Evolutionary conservation across 164 flowering plant species (phyloP), one percentile per base, ranked within the genome.

Genomic region (Brasenia schreberi): DNA sequence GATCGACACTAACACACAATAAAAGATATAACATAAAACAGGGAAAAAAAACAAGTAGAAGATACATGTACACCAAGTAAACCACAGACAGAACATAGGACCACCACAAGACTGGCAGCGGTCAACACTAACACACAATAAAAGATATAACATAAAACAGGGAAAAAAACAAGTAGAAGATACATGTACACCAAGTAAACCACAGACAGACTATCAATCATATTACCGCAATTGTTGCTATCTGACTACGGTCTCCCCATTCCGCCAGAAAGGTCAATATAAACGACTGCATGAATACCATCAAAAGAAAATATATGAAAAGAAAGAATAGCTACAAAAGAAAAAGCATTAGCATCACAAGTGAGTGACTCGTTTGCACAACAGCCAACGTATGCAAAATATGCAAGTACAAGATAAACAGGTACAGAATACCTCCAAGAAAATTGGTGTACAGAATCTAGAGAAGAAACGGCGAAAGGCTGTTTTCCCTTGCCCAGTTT

Each of bases 221-320:
- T 19, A 97, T 92, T 82, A 95, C 99, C 62, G 99, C 99, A 76
- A 95, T 95, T 70, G 99, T 95, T 65, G 99, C 99, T 61, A 95
- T 95, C 82, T 95, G 99, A 77, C 99, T 95, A 65, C 99, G 97
- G 70, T 95, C 99, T 7, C 99, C 99, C 99, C 99, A 95, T 78
- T 95, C 99, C 0, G 99, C 99, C 18, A 95, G 75, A 72, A 95
- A 95, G 18, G 99, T 95, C 68, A 95, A 75, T 64, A 95, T 78
- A 70, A 95, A 95, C 3, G 99, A 83, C 97, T 93, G 97, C 88
- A 85, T 4, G 53, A 7, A 45, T 45, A 5, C 53, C 53, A 45
- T 45, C 53, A 45, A 45, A 45, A 45, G 53, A 45, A 45, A 45
- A 45, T 3, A 45, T 2, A 45, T 23, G 27, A 23, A 23, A 7